Conservation (phyloP, 495 filamentous ascomycete species). For the Barbatosphaeria neglecta region DNA sequence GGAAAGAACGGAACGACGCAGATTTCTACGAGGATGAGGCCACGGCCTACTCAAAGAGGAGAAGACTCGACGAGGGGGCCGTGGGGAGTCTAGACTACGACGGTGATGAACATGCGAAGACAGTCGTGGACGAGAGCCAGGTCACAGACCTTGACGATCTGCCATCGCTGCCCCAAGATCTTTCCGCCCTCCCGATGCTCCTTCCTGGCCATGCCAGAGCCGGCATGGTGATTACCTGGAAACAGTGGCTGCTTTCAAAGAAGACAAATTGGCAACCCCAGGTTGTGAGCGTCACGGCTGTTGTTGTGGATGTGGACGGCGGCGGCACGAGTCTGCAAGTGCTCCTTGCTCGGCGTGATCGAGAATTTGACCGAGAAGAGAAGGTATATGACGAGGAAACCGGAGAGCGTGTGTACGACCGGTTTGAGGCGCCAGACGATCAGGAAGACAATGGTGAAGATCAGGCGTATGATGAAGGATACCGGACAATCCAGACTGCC, state of each 20-base stretch:
- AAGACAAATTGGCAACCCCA: constrained; percentile 68
- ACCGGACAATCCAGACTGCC: constrained; percentile 19
- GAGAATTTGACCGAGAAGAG: constrained; percentile 35
- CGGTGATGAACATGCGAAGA: constrained; percentile 23
- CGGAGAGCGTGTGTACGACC: constrained; percentile 33
- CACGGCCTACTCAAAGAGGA: constrained; percentile 33
- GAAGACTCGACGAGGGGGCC: constrained; percentile 15
- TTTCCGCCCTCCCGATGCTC: constrained; percentile 42
- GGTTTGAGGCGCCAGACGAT: constrained; percentile 31
- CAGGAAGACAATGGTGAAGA: constrained; percentile 23
- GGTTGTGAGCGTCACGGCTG: constrained; percentile 55
- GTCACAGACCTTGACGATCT: constrained; percentile 44
- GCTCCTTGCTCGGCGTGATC: constrained; percentile 59
- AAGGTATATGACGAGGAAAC: constrained; percentile 31
- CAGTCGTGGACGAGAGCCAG: constrained; percentile 17
- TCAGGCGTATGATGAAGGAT: constrained; percentile 11
- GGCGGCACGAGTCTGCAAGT: constrained; percentile 38
- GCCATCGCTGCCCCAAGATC: constrained; percentile 54
- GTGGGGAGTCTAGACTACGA: constrained; percentile 43
- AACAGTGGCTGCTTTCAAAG: constrained; percentile 59
- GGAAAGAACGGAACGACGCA: constrained; percentile 26
- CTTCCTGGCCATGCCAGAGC: constrained; percentile 36
- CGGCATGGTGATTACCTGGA: constrained; percentile 71
- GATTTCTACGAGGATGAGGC: constrained; percentile 20
- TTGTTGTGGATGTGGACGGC: constrained; percentile 40